Evolutionary conservation across 1,139 yeast species (phyloP), one percentile per base, ranked within the genome.

Genomic region (Candida sp.): DNA sequence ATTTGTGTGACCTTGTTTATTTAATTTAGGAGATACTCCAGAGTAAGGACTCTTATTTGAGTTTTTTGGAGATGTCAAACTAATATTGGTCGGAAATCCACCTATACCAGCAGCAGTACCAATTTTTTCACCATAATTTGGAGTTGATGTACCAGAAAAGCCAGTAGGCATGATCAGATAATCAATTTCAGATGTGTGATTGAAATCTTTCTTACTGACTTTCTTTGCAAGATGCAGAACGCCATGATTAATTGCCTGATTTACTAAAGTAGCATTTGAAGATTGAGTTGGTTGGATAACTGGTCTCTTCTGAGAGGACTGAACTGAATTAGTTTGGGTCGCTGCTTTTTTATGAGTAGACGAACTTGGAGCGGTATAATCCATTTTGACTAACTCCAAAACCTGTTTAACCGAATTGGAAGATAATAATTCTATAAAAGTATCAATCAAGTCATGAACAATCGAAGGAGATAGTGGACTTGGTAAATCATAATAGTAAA

Each of bases 401-500:
- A 57, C 58, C 39, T 53, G 50, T 38, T 50, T 56, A 11, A 63
- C 55, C 5, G 57, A 46, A 22, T 58, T 61, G 3, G 59, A 54
- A 32, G 65, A 60, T 23, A 59, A 43, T 37, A 63, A 41, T 19
- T 54, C 53, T 3, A 54, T 41, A 35, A 61, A 54, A 4, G 57
- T 54, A 39, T 59, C 61, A 12, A 64, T 45, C 11, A 59, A 48
- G 8, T 45, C 47, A 9, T 48, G 39, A 4, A 63, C 45, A 11
- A 49, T 43, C 1, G 43, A 9, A 3, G 53, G 38, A 42, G 52
- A 48, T 29, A 63, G 45, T 19, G 56, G 52, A 19, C 46, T 41
- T 5, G 66, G 66, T 8, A 55, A 54, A 9, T 53, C 55, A 43
- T 58, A 63, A 42, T 61, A 53, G 44, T 54, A 56, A 45, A 52